Evolutionary conservation across 441 rosid species (phyloP).

Genomic region (Theobroma grandiflorum): DNA sequence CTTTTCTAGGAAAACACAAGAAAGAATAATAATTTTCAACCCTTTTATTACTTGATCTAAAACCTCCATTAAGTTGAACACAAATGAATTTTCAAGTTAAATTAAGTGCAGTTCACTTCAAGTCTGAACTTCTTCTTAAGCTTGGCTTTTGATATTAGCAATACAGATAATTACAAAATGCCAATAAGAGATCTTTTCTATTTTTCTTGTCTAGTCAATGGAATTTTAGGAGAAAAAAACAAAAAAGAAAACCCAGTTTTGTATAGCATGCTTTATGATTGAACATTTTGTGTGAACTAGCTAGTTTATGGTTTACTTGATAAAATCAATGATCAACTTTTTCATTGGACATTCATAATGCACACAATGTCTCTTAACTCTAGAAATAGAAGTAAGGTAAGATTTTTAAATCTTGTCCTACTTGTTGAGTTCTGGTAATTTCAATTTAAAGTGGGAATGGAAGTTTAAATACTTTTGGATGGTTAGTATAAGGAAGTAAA

Average conservation of each 20-base stretch:
- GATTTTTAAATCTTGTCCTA: not conserved
- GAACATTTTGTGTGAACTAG: not conserved
- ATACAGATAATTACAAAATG: not conserved
- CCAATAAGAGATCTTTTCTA: not conserved
- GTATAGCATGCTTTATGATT: slow-evolving; percentile 2
- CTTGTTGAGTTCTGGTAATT: not conserved
- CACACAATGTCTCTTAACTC: not conserved
- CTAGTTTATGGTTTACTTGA: not conserved
- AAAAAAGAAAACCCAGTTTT: not conserved
- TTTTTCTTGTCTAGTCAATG: not conserved
- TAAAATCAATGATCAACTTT: not conserved
- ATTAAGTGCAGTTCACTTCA: not conserved
- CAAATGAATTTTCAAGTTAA: not conserved
- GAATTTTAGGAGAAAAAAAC: not conserved
- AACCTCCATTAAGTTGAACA: slow-evolving; percentile 9
- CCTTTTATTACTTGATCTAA: not conserved
- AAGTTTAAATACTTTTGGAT: too few relatives aligned
- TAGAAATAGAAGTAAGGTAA: not conserved
- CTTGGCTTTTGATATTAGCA: slow-evolving; percentile 2
- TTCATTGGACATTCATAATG: not conserved
- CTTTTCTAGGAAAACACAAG: not conserved
- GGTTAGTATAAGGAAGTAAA: too few relatives aligned
- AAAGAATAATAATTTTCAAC: not conserved
- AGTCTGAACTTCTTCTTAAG: not conserved
- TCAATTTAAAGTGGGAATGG: too few relatives aligned